phyloP scores from a whole-genome alignment of 257 asterid genomes.

The Plantago ovata region DNA sequence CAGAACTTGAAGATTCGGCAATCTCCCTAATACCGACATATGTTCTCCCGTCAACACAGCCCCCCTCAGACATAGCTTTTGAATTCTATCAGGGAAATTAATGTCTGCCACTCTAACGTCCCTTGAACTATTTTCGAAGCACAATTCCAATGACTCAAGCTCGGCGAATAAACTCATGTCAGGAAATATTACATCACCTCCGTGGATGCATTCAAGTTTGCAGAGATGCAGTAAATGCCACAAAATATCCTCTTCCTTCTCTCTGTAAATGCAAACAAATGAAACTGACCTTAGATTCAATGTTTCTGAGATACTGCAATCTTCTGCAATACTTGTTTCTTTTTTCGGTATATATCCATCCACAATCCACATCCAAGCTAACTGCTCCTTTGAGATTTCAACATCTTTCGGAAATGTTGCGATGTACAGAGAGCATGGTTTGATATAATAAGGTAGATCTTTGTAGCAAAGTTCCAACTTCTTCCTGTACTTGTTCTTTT shows the following conservation, averaged over 20 bases:
- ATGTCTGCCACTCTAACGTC: neutral
- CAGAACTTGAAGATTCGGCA: slow-evolving; percentile 20
- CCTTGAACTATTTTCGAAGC: no score
- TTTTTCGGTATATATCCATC: neutral
- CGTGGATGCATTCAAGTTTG: neutral
- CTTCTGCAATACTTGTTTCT: neutral
- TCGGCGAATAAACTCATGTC: neutral
- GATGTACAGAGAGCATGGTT: neutral
- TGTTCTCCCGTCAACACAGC: neutral
- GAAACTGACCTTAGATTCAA: neutral
- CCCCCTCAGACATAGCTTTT: neutral
- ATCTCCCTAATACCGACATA: neutral
- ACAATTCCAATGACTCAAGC: neutral
- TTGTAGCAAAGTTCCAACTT: neutral
- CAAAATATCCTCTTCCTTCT: neutral
- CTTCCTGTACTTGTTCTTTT: neutral
- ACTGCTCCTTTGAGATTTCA: neutral
- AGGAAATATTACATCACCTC: neutral
- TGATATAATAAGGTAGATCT: neutral
- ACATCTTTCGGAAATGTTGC: neutral
- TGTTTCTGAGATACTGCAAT: neutral
- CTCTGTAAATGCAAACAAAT: neutral
- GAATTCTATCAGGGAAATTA: neutral
- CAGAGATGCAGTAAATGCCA: neutral
- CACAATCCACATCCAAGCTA: neutral